These are phyloP conservation scores for Orbilia brochopaga DNA, from an alignment of 2,329 filamentous ascomycete species.

Conservation along the genomic window DNA sequence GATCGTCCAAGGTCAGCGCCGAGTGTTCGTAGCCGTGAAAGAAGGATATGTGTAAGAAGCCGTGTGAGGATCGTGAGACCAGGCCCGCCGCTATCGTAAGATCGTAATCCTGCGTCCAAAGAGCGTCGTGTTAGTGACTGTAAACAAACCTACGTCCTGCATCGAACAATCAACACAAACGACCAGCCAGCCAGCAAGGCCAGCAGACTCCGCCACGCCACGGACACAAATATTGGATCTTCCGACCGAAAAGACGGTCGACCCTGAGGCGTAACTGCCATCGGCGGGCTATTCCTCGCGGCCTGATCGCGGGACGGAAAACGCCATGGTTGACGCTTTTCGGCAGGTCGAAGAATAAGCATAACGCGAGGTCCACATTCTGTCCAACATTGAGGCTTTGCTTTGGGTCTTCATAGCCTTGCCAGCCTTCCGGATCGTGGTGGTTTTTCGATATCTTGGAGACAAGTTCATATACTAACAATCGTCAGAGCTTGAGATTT, in stretches of 20 bases:
- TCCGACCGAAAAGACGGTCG: conserved; percentile 46
- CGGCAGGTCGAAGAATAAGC: conserved; percentile 44
- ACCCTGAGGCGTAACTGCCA: conserved; percentile 30
- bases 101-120: conserved; percentile 44
- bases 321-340: conserved; percentile 44
- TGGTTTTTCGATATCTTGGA: conserved; percentile 11
- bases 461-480: conserved; percentile 41
- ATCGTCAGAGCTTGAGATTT: conserved; percentile 17
- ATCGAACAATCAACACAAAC: conserved; percentile 37
- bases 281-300: conserved; percentile 23
- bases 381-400: conserved; percentile 39
- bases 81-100: conserved; percentile 42
- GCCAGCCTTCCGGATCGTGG: conserved; percentile 32
- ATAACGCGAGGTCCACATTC: conserved; percentile 47
- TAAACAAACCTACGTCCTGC: conserved; percentile 47
- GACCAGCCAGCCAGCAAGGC: conserved; percentile 31
- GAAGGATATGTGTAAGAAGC: conserved; percentile 12
- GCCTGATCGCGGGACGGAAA: conserved; percentile 31
- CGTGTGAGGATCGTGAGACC: conserved; percentile 23
- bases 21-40: conserved; percentile 29
- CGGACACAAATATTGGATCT: conserved; percentile 47
- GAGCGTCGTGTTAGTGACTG: conserved; percentile 28
- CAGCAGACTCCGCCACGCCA: conserved; percentile 45
- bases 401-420: conserved; percentile 26
- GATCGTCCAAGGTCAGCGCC: conserved; percentile 9